A percentile compares a stretch with the other conserved stretches of the same genome.
Evolutionary conservation across 345 rosid species (phyloP).

Genomic region (Excoecaria cochinchinensis): DNA sequence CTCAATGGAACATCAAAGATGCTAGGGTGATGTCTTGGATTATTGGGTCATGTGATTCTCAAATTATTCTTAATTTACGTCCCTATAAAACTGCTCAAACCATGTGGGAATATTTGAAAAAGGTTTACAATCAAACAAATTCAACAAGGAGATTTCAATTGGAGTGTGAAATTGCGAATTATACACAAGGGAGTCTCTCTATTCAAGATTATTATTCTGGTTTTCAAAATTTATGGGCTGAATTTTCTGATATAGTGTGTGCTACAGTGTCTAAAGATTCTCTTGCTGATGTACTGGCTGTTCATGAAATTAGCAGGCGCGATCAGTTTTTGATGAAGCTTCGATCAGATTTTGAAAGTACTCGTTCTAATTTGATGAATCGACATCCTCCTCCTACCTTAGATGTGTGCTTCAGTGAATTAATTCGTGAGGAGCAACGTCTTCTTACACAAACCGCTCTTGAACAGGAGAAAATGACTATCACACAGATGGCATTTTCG

Average conservation of each 20-base stretch:
- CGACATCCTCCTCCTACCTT: slow-evolving; percentile 1
- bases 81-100: not conserved
- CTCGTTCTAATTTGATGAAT: slow-evolving; percentile 6
- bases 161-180: slow-evolving; percentile 11
- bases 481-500: not conserved
- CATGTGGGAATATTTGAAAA: too few relatives aligned
- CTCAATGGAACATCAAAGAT: slow-evolving; percentile 3
- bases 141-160: not conserved
- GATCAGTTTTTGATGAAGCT: slow-evolving; percentile 28
- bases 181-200: not conserved
- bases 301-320: slow-evolving; percentile 16
- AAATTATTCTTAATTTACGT: not conserved
- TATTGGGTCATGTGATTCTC: not conserved
- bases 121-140: slow-evolving; percentile 7
- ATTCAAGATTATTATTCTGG: slow-evolving; percentile 20
- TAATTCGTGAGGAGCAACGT: not conserved
- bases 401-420: not conserved
- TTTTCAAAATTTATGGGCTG: slow-evolving; percentile 9
- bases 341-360: not conserved
- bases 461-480: not conserved
- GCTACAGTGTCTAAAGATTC: not conserved
- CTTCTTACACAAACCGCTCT: not conserved
- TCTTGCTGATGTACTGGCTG: not conserved
- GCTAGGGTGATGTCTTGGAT: slow-evolving; percentile 9
- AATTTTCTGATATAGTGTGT: slow-evolving; percentile 3